Evolutionary conservation across 2,329 filamentous ascomycete genomes (phyloP).

Genomic region (Pestalotiopsis sp.): DNA sequence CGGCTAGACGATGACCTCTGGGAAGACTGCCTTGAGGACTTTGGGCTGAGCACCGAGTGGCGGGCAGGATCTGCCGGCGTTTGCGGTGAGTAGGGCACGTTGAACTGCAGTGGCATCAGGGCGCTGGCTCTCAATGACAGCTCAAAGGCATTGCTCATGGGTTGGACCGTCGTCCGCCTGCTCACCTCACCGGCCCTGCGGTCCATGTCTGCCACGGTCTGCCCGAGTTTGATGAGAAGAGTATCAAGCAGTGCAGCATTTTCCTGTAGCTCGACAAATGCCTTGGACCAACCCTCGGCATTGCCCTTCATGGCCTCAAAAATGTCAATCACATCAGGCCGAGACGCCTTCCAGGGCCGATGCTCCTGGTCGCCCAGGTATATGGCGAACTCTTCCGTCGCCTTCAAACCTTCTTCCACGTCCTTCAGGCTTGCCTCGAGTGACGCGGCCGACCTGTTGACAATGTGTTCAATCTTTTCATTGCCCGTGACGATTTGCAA

Average conservation of each 20-base stretch:
- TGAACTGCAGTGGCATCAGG: slow-evolving; percentile 26
- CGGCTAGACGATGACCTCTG: slow-evolving; percentile 20
- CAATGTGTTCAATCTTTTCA: slow-evolving; percentile 86
- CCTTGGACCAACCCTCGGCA: slow-evolving; percentile 84
- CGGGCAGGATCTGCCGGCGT: slow-evolving; percentile 18
- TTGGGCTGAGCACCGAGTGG: slow-evolving; percentile 9
- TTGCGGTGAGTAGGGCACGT: slow-evolving; percentile 30
- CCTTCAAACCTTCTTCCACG: slow-evolving; percentile 74
- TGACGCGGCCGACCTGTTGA: slow-evolving; percentile 74
- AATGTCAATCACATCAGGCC: slow-evolving; percentile 69
- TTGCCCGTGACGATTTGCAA: slow-evolving; percentile 84
- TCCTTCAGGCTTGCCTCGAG: slow-evolving; percentile 81
- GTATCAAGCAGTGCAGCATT: slow-evolving; percentile 72
- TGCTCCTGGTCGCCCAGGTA: slow-evolving; percentile 73
- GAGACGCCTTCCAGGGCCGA: slow-evolving; percentile 61
- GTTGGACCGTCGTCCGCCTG: slow-evolving; percentile 71
- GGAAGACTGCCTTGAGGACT: slow-evolving; percentile 7
- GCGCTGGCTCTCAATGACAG: slow-evolving; percentile 16
- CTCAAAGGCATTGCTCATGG: slow-evolving; percentile 17
- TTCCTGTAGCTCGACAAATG: slow-evolving; percentile 74
- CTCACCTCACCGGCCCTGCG: slow-evolving; percentile 82
- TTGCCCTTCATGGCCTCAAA: slow-evolving; percentile 92
- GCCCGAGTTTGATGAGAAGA: slow-evolving; percentile 71
- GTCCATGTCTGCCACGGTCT: slow-evolving; percentile 84
- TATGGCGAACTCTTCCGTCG: slow-evolving; percentile 73